These are phyloP conservation scores for Pulveroboletus sp. DNA, from an alignment of 768 basidiomycete species.

Conservation along the genomic window DNA sequence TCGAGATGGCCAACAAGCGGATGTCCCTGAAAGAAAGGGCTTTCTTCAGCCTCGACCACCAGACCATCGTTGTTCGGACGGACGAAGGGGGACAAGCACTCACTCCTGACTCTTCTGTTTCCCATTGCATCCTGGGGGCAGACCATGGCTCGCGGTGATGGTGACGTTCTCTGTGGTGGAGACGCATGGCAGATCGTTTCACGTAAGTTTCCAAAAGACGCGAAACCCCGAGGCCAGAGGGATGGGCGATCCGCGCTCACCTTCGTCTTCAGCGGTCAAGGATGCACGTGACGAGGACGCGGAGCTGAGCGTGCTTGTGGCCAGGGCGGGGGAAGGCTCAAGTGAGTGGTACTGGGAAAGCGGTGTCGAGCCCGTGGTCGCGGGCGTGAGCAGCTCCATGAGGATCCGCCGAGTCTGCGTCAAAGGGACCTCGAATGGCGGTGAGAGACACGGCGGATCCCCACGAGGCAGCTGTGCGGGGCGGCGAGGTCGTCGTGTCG, in stretches of 20 bases:
- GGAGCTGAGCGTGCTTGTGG: constrained; percentile 19
- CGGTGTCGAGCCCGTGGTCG: constrained; percentile 29
- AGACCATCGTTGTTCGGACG: constrained; percentile 20
- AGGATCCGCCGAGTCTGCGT: constrained; percentile 55
- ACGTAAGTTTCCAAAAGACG: constrained; percentile 32
- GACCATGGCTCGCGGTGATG: constrained; percentile 52
- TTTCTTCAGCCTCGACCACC: constrained; percentile 27
- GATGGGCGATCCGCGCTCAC: constrained; percentile 36
- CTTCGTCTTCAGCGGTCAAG: constrained; percentile 59
- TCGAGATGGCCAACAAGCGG: constrained; percentile 71
- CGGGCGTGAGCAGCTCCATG: constrained; percentile 25
- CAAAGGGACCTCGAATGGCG: constrained; percentile 38
- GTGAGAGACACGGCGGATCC: constrained; percentile 50
- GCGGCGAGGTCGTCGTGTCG: constrained; percentile 13
- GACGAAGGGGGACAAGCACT: constrained; percentile 32
- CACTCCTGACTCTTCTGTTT: constrained; percentile 67
- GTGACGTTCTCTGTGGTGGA: constrained; percentile 64
- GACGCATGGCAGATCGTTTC: constrained; percentile 29
- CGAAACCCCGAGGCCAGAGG: constrained; percentile 20
- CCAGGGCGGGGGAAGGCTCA: constrained; percentile 24
- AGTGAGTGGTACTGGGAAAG: constrained; percentile 33
- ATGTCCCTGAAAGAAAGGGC: constrained; percentile 53
- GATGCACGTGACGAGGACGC: constrained; percentile 50
- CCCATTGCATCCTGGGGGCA: constrained; percentile 41
- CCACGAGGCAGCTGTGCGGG: constrained; percentile 16